Percentiles rank a stretch among this genome's conserved stretches.
phyloP scores from a whole-genome alignment of 2,329 filamentous ascomycete species.

The Nigrospora sphaerica region DNA sequence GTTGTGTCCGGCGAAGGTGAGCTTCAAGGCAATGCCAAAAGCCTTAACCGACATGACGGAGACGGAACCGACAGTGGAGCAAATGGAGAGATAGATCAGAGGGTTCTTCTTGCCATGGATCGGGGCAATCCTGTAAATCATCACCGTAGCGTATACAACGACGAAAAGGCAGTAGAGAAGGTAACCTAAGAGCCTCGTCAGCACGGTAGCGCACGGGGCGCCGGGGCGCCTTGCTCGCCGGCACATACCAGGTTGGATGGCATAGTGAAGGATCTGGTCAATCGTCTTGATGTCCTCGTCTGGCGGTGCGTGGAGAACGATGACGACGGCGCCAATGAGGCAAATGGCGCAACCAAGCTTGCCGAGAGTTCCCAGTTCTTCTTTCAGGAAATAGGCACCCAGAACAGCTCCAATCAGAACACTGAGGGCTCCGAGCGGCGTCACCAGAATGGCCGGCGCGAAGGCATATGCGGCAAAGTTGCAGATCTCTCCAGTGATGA shows the following conservation, averaged over 20 bases:
- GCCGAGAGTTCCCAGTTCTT: constrained; percentile 82
- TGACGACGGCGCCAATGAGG: constrained; percentile 91
- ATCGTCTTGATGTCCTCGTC: constrained; percentile 88
- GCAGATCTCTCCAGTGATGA: constrained; percentile 87
- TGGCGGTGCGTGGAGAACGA: constrained; percentile 92
- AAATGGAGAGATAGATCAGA: constrained; percentile 93
- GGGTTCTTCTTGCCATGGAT: constrained; percentile 91
- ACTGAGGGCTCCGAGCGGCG: constrained; percentile 85
- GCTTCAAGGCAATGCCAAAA: constrained; percentile 93
- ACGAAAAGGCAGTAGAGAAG: constrained; percentile 78
- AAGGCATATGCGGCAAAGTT: constrained; percentile 99
- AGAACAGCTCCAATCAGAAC: constrained; percentile 93
- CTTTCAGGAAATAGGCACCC: constrained; percentile 88
- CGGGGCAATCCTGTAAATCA: constrained; percentile 94
- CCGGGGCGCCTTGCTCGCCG: constrained; percentile 1
- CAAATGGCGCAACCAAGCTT: constrained; percentile 95
- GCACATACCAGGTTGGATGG: constrained; percentile 75
- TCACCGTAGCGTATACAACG: constrained; percentile 75
- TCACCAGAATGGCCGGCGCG: constrained; percentile 96
- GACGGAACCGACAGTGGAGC: constrained; percentile 91
- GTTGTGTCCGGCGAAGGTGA: constrained; percentile 88
- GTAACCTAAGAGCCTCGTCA: constrained; percentile 57
- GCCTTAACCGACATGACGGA: constrained; percentile 99
- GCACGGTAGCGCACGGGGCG: constrained; percentile 1
- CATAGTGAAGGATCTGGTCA: constrained; percentile 85